Base-by-base conservation (phyloP, 2,329 filamentous ascomycete genomes). In the Ceratocystis destructans region DNA sequence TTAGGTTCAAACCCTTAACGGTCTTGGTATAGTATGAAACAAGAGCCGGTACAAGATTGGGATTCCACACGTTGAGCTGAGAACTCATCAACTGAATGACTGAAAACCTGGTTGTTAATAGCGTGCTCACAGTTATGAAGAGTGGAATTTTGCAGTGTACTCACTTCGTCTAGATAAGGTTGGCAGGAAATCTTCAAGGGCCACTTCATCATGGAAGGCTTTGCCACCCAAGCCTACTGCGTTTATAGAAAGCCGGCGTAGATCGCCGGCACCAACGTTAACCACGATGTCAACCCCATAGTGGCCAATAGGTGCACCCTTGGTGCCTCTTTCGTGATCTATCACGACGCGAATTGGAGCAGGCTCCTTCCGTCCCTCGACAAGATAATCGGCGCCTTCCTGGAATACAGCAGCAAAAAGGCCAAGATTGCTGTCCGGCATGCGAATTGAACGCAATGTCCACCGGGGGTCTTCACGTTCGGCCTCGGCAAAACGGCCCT, bases 381-480 rank as follows among this genome's bases (percentile, higher is more conserved):
- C 74, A 15, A 85, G 77, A 67, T 85, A 79, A 67, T 83, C 80
- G 17, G 83, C 81, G 0, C 82, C 83, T 72, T 90, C 86, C 71
- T 91, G 87, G 67, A 88, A 90, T 2, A 92, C 80, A 5, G 88
- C 87, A 1, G 85, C 83, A 70, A 84, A 83, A 31, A 87, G 70
- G 8, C 79, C 82, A 8, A 87, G 75, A 65, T 80, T 82, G 67
- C 77, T 81, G 71, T 86, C 87, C 46, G 82, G 80, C 73, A 85
- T 82, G 67, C 81, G 83, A 15, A 84, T 82, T 22, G 86, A 88
- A 46, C 90, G 84, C 41, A 95, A 82, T 41, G 88, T 88, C 91
- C 90, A 96, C 71, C 83, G 85, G 17, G 86, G 81, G 67, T 87
- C 83, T 74, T 96, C 90, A 67, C 92, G 84, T 76, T 96, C 90